A percentile compares a stretch with the other conserved stretches of the same genome.
These are phyloP conservation scores for Globisporangium paddicum DNA, from an alignment of 352 stramenopile genomes.

Conservation along the genomic window DNA sequence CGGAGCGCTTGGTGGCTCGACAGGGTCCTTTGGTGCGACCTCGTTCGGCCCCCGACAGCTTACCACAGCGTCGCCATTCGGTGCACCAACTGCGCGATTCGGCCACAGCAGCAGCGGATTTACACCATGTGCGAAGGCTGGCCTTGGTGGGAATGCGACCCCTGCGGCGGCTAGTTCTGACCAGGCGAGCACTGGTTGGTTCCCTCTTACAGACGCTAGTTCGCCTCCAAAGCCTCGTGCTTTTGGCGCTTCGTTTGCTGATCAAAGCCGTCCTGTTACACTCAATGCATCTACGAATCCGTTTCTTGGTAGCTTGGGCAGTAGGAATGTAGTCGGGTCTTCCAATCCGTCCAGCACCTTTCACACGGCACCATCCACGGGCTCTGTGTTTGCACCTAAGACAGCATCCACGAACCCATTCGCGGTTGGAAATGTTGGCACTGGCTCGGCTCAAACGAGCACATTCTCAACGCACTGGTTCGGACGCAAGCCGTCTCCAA, in stretches of 20 bases:
- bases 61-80: neutral
- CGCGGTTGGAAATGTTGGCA: neutral
- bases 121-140: neutral
- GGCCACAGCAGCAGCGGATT: neutral
- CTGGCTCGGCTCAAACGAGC: neutral
- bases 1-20: neutral
- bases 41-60: neutral
- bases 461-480: neutral
- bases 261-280: neutral
- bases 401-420: neutral
- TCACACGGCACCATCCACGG: neutral
- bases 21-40: neutral
- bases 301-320: neutral
- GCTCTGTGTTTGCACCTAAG: neutral
- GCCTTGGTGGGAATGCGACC: neutral
- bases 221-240: neutral
- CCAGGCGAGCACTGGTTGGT: conserved; percentile 2
- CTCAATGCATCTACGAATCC: conserved; percentile 1
- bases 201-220: neutral
- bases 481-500: neutral
- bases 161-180: neutral
- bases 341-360: neutral
- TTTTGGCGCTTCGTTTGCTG: neutral
- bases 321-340: neutral
- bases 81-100: neutral